Evolutionary conservation across 208 protist species (phyloP).

Genomic region (Dictyostelium gargantuum): DNA sequence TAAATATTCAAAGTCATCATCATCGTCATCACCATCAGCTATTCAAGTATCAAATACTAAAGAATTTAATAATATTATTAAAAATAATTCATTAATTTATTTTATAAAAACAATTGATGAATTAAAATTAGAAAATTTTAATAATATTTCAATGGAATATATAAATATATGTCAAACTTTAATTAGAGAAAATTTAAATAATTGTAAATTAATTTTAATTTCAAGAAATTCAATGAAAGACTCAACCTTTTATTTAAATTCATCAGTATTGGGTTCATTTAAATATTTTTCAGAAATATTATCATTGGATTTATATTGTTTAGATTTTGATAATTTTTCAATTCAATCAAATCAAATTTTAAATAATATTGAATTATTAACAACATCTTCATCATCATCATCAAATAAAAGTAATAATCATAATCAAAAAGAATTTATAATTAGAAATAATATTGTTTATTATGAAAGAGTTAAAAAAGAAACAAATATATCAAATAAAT

Average conservation of each 20-base stretch:
- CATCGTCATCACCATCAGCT: no score
- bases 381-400: not conserved
- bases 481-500: not conserved
- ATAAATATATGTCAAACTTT: not conserved
- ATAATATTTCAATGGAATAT: not conserved
- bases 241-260: not conserved
- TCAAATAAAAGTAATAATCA: not conserved
- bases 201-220: not conserved
- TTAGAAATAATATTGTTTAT: not conserved
- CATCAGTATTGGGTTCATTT: conserved; percentile 4
- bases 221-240: not conserved
- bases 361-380: not conserved
- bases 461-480: not conserved
- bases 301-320: not conserved
- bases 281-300: not conserved
- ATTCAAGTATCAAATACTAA: not conserved
- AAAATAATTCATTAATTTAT: not conserved
- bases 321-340: not conserved
- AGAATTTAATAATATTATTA: not conserved
- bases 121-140: not conserved
- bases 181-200: not conserved
- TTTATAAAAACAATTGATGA: not conserved
- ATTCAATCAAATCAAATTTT: not conserved
- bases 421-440: not conserved
- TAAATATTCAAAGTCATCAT: no score